Conservation (phyloP, 805 yeast genomes). For the Teunomyces gatunensis region DNA sequence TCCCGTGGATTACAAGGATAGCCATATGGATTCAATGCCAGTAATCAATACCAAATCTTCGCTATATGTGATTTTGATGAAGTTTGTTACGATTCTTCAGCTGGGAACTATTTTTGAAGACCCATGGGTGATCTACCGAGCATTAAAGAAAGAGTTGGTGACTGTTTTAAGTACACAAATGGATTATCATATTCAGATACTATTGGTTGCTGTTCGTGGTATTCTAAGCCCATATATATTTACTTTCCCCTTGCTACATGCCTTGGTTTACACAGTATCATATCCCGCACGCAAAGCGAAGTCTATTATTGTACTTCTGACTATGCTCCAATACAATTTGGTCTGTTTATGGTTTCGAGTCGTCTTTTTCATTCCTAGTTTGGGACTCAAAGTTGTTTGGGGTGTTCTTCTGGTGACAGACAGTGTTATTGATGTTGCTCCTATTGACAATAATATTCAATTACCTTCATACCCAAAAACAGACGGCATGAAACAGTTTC, state of each 20-base stretch:
- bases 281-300: not conserved
- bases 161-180: not conserved
- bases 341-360: conserved; percentile 12
- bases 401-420: not conserved
- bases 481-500: conserved; percentile 1
- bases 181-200: not conserved
- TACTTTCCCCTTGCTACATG: not conserved
- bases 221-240: not conserved
- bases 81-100: not conserved
- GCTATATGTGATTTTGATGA: not conserved
- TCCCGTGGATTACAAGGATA: too few species aligned
- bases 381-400: conserved; percentile 12
- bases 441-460: not conserved
- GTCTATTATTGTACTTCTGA: not conserved
- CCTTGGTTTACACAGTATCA: not conserved
- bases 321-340: conserved; percentile 17
- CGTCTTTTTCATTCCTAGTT: conserved; percentile 19
- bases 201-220: not conserved
- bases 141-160: not conserved
- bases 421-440: conserved; percentile 5
- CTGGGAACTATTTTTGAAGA: not conserved
- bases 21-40: not conserved
- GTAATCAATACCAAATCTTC: not conserved
- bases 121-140: not conserved
- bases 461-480: not conserved